Conservation (phyloP, 1,284 basidiomycete genomes). For the Ganoderma sinense region DNA sequence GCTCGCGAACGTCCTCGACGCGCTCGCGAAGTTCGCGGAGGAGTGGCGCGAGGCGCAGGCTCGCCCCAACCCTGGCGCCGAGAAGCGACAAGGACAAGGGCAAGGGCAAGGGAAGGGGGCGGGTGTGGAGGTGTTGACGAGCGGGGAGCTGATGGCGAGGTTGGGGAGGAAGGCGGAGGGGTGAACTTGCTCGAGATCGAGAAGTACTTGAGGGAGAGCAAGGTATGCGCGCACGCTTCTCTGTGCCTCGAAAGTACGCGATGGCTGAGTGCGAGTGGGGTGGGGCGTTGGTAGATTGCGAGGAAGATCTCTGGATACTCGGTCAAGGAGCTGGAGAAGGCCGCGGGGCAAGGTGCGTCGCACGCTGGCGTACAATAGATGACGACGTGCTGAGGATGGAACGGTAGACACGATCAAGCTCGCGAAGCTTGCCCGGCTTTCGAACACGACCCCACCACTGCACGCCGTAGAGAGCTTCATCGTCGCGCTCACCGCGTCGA, state of each 20-base stretch:
- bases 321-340: constrained; percentile 68
- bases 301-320: constrained; percentile 84
- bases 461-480: constrained; percentile 89
- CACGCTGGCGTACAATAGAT: no score
- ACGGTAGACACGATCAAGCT: constrained; percentile 37
- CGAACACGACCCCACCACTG: constrained; percentile 72
- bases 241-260: background rate
- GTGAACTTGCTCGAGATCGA: constrained; percentile 89
- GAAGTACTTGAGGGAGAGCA: constrained; percentile 85
- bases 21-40: constrained; percentile 65
- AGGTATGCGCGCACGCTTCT: constrained; percentile 59
- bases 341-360: constrained; percentile 46
- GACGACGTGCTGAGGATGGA: background rate
- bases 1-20: constrained; percentile 75
- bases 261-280: background rate
- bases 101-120: constrained; percentile 1
- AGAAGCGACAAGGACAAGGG: no score
- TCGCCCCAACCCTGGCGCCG: no score
- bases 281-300: constrained; percentile 55
- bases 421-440: constrained; percentile 43
- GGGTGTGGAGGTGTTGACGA: constrained; percentile 66
- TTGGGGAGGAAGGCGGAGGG: constrained; percentile 74
- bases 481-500: constrained; percentile 80
- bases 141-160: constrained; percentile 67
- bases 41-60: constrained; percentile 50